Percentiles rank a stretch among this genome's conserved stretches.
These are phyloP conservation scores for Penicillium arizonense DNA, from an alignment of 495 filamentous ascomycete species.

Conservation along the genomic window DNA sequence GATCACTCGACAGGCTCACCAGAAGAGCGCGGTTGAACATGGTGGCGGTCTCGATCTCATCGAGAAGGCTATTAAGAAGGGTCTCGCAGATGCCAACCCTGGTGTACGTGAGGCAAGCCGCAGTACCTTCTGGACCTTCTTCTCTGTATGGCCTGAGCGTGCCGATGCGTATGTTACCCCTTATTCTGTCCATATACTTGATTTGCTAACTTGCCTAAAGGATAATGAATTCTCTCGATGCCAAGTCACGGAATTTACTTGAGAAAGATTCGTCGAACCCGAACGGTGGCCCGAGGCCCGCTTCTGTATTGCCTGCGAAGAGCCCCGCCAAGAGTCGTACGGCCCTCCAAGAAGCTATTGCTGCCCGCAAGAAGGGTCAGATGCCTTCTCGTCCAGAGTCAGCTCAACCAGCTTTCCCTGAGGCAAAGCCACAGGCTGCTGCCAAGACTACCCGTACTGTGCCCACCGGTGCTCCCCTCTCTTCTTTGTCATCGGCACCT, in stretches of 20 bases:
- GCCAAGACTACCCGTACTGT: slow-evolving; percentile 34
- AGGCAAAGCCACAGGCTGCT: slow-evolving; percentile 39
- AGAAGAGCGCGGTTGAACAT: slow-evolving; percentile 81
- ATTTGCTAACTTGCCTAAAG: slow-evolving; percentile 41
- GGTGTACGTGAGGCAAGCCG: slow-evolving; percentile 82
- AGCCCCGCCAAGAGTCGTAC: slow-evolving; percentile 34
- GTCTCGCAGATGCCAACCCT: slow-evolving; percentile 82
- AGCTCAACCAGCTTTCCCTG: slow-evolving; percentile 58
- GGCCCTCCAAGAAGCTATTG: slow-evolving; percentile 73
- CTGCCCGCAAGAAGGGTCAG: slow-evolving; percentile 71
- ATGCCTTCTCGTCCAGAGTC: slow-evolving; percentile 71
- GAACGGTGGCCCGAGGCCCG: slow-evolving; percentile 49
- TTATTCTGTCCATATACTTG: not conserved
- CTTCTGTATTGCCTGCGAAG: slow-evolving; percentile 42
- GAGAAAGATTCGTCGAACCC: slow-evolving; percentile 81
- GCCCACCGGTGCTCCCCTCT: slow-evolving; percentile 32
- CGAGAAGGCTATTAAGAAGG: slow-evolving; percentile 84
- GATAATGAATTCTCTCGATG: slow-evolving; percentile 72
- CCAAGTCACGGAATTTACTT: slow-evolving; percentile 68
- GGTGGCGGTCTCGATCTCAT: slow-evolving; percentile 75
- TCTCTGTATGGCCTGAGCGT: slow-evolving; percentile 69
- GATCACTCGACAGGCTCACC: slow-evolving; percentile 70
- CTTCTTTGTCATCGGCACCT: slow-evolving; percentile 57
- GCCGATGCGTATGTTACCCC: slow-evolving; percentile 62
- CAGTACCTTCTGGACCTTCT: slow-evolving; percentile 80